Evolutionary conservation across 176 grass and related monocot genomes (phyloP), one percentile per base, ranked within the genome.

Genomic region (Elymus sibiricus): DNA sequence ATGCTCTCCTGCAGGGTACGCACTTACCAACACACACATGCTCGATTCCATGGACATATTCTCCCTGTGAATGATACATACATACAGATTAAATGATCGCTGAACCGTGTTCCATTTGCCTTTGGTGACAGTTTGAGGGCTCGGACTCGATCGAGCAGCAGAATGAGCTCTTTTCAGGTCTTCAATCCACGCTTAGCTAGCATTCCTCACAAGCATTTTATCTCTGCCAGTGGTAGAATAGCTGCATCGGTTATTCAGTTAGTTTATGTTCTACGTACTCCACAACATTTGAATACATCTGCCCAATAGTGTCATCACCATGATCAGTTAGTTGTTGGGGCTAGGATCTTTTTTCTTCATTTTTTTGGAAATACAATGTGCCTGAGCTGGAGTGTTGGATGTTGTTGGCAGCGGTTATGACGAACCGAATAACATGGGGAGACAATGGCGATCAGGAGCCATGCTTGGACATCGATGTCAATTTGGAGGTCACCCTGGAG

Each of bases 1-100:
- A 87, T 98, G 93, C 88, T 98, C 27, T 95, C 93, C 22, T 95
- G 92, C 84, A 89, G 92, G 89, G 94, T 97, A 78, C n/a, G n/a
- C n/a, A 17, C 49, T 19, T 17, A 2, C 51, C 7, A 56, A 9
- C 7, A 56, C 0, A 56, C 53, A 56, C 25, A 42, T 15, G n/a
- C 28, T 37, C 11, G 0, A 28, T 32, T 22, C 46, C 7, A 70
- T 58, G 31, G 31, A 51, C 37, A 49, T 53, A 19, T 63, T n/a
- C 35, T 29, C 61, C 61, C 55, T 77, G 4, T 9, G 56, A 60
- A 5, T 61, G n/a, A 16, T 26, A 11, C 32, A 2, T 42, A 11
- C 2, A 43, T 12, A 43, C 78, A 46, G 31, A 67, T 5, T 31
- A n/a, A n/a, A n/a, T 34, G 29, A 9, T 75, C 21, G 46, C 40